Evolutionary conservation across 2,329 filamentous ascomycete genomes (phyloP), one percentile per base, ranked within the genome.

Genomic region (Pyrenochaeta sp.): DNA sequence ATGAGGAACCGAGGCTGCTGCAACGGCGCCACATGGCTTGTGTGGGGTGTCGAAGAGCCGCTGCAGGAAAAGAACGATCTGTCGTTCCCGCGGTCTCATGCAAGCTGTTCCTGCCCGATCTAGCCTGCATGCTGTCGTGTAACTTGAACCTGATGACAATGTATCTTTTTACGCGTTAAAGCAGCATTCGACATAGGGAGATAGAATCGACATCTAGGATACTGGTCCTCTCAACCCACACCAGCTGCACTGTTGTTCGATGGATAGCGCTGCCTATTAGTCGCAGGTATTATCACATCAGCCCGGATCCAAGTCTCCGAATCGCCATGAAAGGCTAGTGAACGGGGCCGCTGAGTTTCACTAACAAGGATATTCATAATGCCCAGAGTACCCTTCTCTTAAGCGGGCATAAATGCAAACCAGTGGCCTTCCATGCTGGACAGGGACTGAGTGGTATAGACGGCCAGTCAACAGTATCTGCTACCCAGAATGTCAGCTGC

Each of bases 21-120:
- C 48, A 32, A 36, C 46, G 39, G 52, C 47, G 55, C 58, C 55
- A 58, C 56, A 61, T 59, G 59, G 56, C 25, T 46, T 19, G 30
- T 50, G 56, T 53, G 52, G 54, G 46, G 52, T 52, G 44, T 52
- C 28, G 5, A 39, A 43, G 25, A 36, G 24, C 30, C 32, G 44
- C 48, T 39, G 43, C 42, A 39, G 8, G 28, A 7, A 9, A 46
- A 12, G n/a, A 34, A 32, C 3, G 44, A 46, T 47, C 45, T 47
- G n/a, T n/a, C 28, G 19, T 25, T 47, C 27, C 30, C 45, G 28
- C 42, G 24, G 8, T 36, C 32, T 28, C 50, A 46, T 59, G 52
- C 49, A 47, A 48, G 13, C 50, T 28, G 25, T 27, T 40, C 19
- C 42, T 39, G 34, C 39, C 50, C 45, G 48, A 61, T 61, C 39